phyloP scores from a whole-genome alignment of 73 alveolate species.

The Paramecium pentaurelia region DNA sequence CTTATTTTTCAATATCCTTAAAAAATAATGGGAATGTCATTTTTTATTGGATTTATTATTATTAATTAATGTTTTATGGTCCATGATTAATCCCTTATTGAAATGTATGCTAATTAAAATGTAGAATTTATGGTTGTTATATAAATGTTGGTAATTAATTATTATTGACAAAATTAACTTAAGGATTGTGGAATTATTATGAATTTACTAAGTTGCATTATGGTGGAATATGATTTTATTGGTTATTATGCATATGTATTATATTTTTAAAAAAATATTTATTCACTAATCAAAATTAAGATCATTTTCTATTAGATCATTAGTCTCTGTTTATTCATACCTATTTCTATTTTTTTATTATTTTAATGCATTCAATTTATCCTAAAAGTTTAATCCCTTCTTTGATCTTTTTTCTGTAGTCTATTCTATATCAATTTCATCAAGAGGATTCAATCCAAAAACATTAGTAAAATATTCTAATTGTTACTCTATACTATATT shows the following conservation, averaged over 20 bases:
- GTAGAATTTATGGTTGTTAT: neutral
- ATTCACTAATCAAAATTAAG: neutral
- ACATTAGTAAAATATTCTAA: neutral
- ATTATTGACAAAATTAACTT: neutral
- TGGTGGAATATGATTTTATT: neutral
- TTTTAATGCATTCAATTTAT: neutral
- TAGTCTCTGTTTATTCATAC: neutral
- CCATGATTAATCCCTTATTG: neutral
- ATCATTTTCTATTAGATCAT: neutral
- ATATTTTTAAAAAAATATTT: neutral
- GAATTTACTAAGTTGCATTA: neutral
- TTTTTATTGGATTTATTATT: too few relatives aligned
- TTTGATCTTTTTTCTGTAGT: neutral
- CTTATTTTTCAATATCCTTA: neutral
- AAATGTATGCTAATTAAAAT: neutral
- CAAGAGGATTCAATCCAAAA: neutral
- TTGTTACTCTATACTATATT: neutral
- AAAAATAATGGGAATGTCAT: neutral
- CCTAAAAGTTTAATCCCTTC: neutral
- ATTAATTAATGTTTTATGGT: neutral
- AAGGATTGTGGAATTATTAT: neutral
- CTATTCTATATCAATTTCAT: neutral
- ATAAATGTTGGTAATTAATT: neutral
- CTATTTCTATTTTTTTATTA: neutral
- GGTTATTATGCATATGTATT: neutral